These are phyloP conservation scores for Leptodermis oblonga DNA, from an alignment of 257 asterid species.

Conservation along the genomic window DNA sequence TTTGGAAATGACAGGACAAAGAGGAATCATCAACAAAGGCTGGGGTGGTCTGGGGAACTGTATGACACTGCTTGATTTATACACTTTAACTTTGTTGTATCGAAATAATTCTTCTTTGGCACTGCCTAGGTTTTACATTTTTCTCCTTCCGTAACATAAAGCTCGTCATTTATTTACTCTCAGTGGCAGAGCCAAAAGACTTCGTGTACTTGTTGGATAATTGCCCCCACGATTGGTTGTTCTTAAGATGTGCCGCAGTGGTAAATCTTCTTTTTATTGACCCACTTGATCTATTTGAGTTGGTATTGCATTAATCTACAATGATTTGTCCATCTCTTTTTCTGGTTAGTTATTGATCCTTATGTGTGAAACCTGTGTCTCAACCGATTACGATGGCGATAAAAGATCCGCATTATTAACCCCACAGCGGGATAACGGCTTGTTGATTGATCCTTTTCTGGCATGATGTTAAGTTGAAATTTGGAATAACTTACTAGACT, in stretches of 20 bases:
- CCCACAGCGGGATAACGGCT: not conserved
- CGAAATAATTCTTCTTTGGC: not conserved
- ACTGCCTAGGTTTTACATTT: not conserved
- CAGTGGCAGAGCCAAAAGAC: slow-evolving; percentile 76
- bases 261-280: slow-evolving; percentile 33
- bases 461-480: not conserved
- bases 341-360: not conserved
- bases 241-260: slow-evolving; percentile 77
- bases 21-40: slow-evolving; percentile 93
- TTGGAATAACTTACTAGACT: not conserved
- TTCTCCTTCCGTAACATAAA: not conserved
- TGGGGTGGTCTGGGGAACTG: slow-evolving; percentile 94
- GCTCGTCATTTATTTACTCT: not conserved
- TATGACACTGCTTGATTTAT: slow-evolving; percentile 28
- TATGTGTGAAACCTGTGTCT: not conserved
- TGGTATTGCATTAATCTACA: not conserved
- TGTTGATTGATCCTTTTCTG: not conserved
- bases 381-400: not conserved
- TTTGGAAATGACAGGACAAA: slow-evolving; percentile 69
- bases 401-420: not conserved
- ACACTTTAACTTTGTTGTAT: not conserved
- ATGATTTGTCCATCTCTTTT: not conserved
- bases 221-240: slow-evolving; percentile 95
- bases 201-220: slow-evolving; percentile 65
- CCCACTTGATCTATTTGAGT: not conserved